Conservation (phyloP, 352 stramenopile species). For the Thalassiosira mediterranea region DNA sequence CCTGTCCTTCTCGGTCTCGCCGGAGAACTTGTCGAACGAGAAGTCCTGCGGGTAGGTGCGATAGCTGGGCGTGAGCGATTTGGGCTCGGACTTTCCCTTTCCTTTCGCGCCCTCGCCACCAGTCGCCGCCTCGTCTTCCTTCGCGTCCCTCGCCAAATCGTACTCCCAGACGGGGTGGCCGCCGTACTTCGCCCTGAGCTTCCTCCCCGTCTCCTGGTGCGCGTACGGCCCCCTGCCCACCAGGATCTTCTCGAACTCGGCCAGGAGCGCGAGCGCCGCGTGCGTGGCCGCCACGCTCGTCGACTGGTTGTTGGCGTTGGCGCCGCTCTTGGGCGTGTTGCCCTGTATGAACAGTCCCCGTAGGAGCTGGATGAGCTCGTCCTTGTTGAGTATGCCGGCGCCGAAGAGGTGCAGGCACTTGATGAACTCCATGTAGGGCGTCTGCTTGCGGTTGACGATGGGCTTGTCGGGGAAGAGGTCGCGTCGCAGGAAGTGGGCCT, state of each 20-base stretch:
- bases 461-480: conserved; percentile 84
- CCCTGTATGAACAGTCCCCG: conserved; percentile 79
- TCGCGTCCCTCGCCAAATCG: conserved; percentile 42
- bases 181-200: conserved; percentile 76
- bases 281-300: conserved; percentile 52
- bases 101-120: neutral
- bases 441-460: conserved; percentile 79
- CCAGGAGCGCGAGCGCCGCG: conserved; percentile 63
- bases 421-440: conserved; percentile 96
- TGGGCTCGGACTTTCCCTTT: conserved; percentile 24
- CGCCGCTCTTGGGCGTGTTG: conserved; percentile 74
- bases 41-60: conserved; percentile 92
- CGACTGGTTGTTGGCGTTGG: conserved; percentile 48
- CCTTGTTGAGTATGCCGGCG: conserved; percentile 75
- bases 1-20: conserved; percentile 81
- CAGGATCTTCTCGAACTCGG: conserved; percentile 77
- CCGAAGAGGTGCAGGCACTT: conserved; percentile 97
- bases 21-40: conserved; percentile 87
- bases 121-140: too few species aligned
- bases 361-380: conserved; percentile 79
- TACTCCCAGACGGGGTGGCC: conserved; percentile 55
- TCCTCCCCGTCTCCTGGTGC: conserved; percentile 60
- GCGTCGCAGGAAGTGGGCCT: conserved; percentile 88
- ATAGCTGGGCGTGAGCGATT: conserved; percentile 92
- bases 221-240: conserved; percentile 75